Base-by-base conservation (phyloP, 116 monocot genomes). In the Posidonia oceanica region DNA sequence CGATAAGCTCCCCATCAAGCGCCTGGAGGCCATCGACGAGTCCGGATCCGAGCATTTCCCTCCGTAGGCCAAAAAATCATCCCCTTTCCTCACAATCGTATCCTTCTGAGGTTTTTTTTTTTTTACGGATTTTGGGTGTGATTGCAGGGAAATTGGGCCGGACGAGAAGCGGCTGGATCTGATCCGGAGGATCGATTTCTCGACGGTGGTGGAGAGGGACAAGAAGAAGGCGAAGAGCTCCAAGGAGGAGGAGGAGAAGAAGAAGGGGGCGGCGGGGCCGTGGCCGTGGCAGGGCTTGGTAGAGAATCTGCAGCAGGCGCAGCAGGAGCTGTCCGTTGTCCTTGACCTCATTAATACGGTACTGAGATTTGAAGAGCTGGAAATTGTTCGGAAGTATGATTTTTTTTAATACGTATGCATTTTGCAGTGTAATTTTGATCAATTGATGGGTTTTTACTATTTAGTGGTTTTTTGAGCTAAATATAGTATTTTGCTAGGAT, bases 1-100 rank as follows among this genome's bases (percentile, higher is more conserved):
- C 63, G 97, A 92, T 85, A 87, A 85, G 77, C 92, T 97, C 65
- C 92, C 97, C 8, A 85, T 92, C 75, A 97, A 92, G 79, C 85
- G 94, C 14, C 67, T 94, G 15, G 80, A 88, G 51, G 82, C 94
- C 78, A 94, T 91, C 4, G 86, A 94, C 12, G 91, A 94, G 61
- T 21, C 77, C 57, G 94, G 94, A 15, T 68, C 68, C 75, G 90
- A 94, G 73, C 94, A 82, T 39, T 94, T 90, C 70, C 82, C 90
- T 13, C 75, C 80, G 91, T 94, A 75, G 10, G 61, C 23, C 41
- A 14, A 13, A 0, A 10, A 2, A 14, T 14, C 36, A 11, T 14
- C 14, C 63, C 63, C 8, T 15, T 64, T 16, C 11, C 63, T 16
- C 63, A 17, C 58, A 0, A 20, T 29, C 29, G 29, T 29, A 58